phyloP scores from a whole-genome alignment of 805 yeast species.

The Babjeviella inositovora region DNA sequence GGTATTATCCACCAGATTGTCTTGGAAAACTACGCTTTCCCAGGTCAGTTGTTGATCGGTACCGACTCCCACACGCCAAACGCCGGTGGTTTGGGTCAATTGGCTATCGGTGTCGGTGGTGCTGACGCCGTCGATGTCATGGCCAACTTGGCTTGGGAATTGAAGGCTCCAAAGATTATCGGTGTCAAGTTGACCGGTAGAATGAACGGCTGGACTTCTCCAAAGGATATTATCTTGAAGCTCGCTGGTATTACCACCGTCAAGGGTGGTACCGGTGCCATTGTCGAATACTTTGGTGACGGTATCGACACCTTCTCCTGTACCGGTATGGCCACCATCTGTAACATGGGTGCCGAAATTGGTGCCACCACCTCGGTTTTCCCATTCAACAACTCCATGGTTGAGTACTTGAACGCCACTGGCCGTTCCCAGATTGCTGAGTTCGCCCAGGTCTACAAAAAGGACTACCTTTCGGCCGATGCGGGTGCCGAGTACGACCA shows the following conservation, averaged over 20 bases:
- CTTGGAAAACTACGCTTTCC: conserved; percentile 91
- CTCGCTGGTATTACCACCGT: conserved; percentile 91
- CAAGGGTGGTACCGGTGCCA: conserved; percentile 96
- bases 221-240: conserved; percentile 88
- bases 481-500: conserved; percentile 90
- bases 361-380: conserved; percentile 97
- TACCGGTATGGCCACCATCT: conserved; percentile 98
- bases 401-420: conserved; percentile 74
- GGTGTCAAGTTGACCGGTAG: conserved; percentile 92
- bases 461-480: conserved; percentile 67
- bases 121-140: conserved; percentile 97
- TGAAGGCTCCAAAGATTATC: conserved; percentile 89
- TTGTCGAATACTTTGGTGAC: conserved; percentile 91
- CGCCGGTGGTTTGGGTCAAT: conserved; percentile 96
- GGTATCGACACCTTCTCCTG: conserved; percentile 88
- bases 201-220: conserved; percentile 92
- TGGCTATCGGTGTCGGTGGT: conserved; percentile 99
- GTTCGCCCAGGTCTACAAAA: conserved; percentile 53
- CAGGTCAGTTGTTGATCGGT: conserved; percentile 93
- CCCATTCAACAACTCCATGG: conserved; percentile 91
- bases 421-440: conserved; percentile 75
- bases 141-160: conserved; percentile 92
- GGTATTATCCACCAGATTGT: conserved; percentile 97
- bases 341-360: conserved; percentile 99
- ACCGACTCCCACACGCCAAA: conserved; percentile 97